Evolutionary conservation across 208 protist genomes (phyloP), one percentile per base, ranked within the genome.

Genomic region (Acanthamoeba lenticulata): DNA sequence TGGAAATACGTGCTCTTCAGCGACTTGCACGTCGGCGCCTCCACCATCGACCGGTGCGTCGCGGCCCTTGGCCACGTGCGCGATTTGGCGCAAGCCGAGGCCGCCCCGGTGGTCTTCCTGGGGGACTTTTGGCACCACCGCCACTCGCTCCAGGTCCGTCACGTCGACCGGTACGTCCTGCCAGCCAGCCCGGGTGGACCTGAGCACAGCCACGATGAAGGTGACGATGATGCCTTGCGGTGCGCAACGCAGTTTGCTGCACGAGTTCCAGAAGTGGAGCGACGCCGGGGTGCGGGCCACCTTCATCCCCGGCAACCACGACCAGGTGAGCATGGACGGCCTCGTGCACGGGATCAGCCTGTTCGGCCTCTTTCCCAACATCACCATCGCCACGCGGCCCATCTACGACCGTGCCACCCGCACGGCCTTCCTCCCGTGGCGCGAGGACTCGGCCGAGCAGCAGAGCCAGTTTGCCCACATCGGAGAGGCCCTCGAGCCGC

Each of bases 71-170:
- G 83, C 32, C 49, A 65, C 47, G 24, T 95, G 32, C 57, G 94
- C 44, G 65, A 95, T 21, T 7, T 67, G 15, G 65, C 65, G 7
- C 11, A 38, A 3, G 9, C 24, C 29, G 42, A 86, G 52, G 29
- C 38, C 0, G 60, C 32, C 7, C 60, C 57, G 52, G 94, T 95
- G 6, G 92, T 96, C 21, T 96, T 96, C 88, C 74, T 96, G n/a
- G 95, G 95, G 49, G 95, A 96, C 72, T 96, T 96, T 55, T 96
- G 91, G 91, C 95, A 96, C 52, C 95, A 96, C 34, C 44, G 95
- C n/a, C 85, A 96, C 92, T 72, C 93, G 17, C 36, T 96, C 42
- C 79, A 94, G 45, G 95, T 96, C 21, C n/a, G 86, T 38, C 95
- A 96, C n/a, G 83, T 96, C 0, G 95, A 96, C 89, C 1, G 32